Evolutionary conservation across 371 early-diverging fungal species (phyloP).

Genomic region (Mucor sp.): DNA sequence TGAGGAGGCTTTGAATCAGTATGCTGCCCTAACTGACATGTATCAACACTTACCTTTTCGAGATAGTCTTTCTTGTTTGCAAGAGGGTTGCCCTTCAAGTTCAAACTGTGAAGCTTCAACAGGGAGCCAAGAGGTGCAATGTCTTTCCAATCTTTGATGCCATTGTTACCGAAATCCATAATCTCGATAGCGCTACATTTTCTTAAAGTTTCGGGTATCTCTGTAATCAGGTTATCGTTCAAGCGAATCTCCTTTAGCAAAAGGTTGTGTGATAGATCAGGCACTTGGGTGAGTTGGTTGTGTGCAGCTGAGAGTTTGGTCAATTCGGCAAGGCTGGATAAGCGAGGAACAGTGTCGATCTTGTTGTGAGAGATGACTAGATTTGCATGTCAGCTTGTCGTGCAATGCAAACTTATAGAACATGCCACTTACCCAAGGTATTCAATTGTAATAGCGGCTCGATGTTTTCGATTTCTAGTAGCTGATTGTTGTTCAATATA

Average conservation of each 20-base stretch:
- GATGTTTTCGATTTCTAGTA: conserved; percentile 68
- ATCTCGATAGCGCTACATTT: conserved; percentile 63
- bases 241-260: conserved; percentile 75
- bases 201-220: conserved; percentile 65
- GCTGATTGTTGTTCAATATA: conserved; percentile 79
- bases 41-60: conserved; percentile 49
- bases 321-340: conserved; percentile 59
- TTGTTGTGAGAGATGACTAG: conserved; percentile 82
- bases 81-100: conserved; percentile 81
- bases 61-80: conserved; percentile 64
- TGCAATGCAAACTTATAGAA: not conserved
- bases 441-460: conserved; percentile 61
- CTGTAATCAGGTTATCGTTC: conserved; percentile 74
- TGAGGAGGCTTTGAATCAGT: conserved; percentile 4
- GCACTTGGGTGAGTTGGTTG: conserved; percentile 68
- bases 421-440: conserved; percentile 59
- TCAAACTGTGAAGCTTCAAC: conserved; percentile 67
- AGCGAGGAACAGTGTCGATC: conserved; percentile 59
- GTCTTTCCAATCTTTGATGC: conserved; percentile 64
- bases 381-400: not conserved
- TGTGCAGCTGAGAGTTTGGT: conserved; percentile 80
- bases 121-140: conserved; percentile 67
- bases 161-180: conserved; percentile 77
- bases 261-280: conserved; percentile 62
- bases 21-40: not conserved